Base-by-base conservation (phyloP, 805 yeast species). In the Soucietia sequanensis region DNA sequence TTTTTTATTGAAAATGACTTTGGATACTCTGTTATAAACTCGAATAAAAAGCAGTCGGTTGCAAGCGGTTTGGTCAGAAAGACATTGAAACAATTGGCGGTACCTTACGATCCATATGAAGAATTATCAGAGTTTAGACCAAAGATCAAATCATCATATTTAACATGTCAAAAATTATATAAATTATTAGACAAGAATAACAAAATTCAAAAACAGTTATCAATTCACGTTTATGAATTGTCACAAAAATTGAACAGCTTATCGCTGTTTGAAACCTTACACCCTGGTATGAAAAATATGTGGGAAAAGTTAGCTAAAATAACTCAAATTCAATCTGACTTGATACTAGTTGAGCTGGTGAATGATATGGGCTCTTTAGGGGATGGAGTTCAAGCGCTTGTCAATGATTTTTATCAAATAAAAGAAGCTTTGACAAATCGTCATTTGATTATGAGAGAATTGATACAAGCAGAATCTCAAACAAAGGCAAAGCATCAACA, bases 341-440 rank as follows among this genome's bases (percentile, higher is more conserved):
- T 86, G 44, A 81, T 81, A 34, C 71, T 87, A 19, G 67, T 84
- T 11, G 81, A 81, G 46, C 82, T 86, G 28, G 76, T 85, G 7
- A 75, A 80, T 39, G 86, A 82, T 42, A 68, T 78, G 60, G 89
- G 93, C 0, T 71, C 84, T 0, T 58, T 91, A 23, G 89, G 86
- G 2, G 97, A 91, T 48, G 84, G 84, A 1, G 55, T 88, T 11
- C 77, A 71, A 37, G 67, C 75, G 48, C 65, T 88, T 19, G 65
- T 78, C 3, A 75, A 76, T 41, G 96, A 90, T 48, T 82, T 93
- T 11, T 93, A 82, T 57, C 81, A 84, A 38, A 83, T 90, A 38
- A 93, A 93, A 58, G 99, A 93, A 60, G 83, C 96, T 0, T 67
- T 93, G 35, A 93, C 99, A 0, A 90, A 91, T 60, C 72, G 99